Percentiles rank a stretch among this genome's conserved stretches.
Evolutionary conservation across 2,329 filamentous ascomycete species (phyloP).

Genomic region (Nemania sp.): DNA sequence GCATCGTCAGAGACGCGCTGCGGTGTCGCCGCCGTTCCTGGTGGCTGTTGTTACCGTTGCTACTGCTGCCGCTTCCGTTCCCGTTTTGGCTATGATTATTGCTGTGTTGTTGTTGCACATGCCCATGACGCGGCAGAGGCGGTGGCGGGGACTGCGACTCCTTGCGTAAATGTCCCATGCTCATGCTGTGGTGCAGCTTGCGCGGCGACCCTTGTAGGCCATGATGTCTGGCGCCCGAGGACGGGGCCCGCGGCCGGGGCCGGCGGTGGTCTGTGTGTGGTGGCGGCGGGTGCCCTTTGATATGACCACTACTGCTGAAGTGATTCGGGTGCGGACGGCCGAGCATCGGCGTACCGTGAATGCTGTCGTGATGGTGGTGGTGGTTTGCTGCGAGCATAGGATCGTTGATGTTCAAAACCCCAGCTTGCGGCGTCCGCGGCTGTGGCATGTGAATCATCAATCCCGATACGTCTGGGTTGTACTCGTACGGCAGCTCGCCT

Average conservation of each 20-base stretch:
- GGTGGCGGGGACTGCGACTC: slow-evolving; percentile 46
- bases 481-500: slow-evolving; percentile 47
- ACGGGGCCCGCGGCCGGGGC: slow-evolving; percentile 56
- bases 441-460: slow-evolving; percentile 61
- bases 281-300: slow-evolving; percentile 4
- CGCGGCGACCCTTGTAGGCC: slow-evolving; percentile 45
- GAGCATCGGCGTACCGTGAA: slow-evolving; percentile 7
- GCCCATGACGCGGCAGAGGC: slow-evolving; percentile 9
- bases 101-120: slow-evolving; percentile 5
- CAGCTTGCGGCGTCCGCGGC: slow-evolving; percentile 43
- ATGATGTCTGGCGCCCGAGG: slow-evolving; percentile 56
- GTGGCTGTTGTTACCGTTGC: background rate
- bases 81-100: no score
- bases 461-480: slow-evolving; percentile 43
- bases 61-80: background rate
- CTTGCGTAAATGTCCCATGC: slow-evolving; percentile 34
- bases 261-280: slow-evolving; percentile 45
- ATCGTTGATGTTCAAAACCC: slow-evolving; percentile 41
- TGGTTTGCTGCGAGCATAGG: background rate
- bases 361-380: slow-evolving; percentile 1
- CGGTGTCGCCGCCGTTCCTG: slow-evolving; percentile 28
- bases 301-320: slow-evolving; percentile 11
- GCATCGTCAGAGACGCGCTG: slow-evolving; percentile 37
- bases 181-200: slow-evolving; percentile 45
- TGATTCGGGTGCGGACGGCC: slow-evolving; percentile 18